Evolutionary conservation across 139 green algal species (phyloP).

Genomic region (Deuterostichococcus epilithicus): DNA sequence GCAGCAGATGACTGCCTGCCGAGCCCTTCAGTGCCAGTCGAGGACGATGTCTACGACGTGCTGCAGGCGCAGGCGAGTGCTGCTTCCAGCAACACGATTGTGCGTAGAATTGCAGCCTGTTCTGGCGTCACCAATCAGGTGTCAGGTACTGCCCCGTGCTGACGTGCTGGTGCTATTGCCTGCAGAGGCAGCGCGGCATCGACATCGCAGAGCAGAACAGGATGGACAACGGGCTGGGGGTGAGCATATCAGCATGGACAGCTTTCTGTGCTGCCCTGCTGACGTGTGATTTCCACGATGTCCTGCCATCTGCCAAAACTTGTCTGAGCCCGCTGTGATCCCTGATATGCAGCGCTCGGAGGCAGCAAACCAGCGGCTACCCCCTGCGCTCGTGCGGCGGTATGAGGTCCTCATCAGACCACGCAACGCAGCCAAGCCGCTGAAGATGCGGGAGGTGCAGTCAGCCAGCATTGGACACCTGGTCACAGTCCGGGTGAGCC

Average conservation of each 20-base stretch:
- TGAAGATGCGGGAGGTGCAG: slow-evolving; percentile 65
- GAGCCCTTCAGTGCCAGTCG: slow-evolving; percentile 32
- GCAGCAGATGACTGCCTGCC: slow-evolving; percentile 80
- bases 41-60: slow-evolving; percentile 80
- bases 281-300: neutral
- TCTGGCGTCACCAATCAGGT: too few relatives aligned
- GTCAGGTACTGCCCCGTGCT: slow-evolving; percentile 14
- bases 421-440: slow-evolving; percentile 27
- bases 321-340: too few relatives aligned
- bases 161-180: slow-evolving; percentile 22
- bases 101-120: slow-evolving; percentile 3
- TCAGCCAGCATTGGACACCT: slow-evolving; percentile 82
- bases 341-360: neutral
- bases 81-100: neutral
- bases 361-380: slow-evolving; percentile 48
- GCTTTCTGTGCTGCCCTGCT: neutral
- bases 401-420: slow-evolving; percentile 83
- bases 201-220: slow-evolving; percentile 5
- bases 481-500: slow-evolving; percentile 68
- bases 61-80: slow-evolving; percentile 60
- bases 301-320: too few relatives aligned
- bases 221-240: slow-evolving; percentile 15
- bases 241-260: neutral
- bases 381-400: slow-evolving; percentile 71
- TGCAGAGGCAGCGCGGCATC: slow-evolving; percentile 1